phyloP scores from a whole-genome alignment of 2,329 filamentous ascomycete species.

The Trichophyton simii region DNA sequence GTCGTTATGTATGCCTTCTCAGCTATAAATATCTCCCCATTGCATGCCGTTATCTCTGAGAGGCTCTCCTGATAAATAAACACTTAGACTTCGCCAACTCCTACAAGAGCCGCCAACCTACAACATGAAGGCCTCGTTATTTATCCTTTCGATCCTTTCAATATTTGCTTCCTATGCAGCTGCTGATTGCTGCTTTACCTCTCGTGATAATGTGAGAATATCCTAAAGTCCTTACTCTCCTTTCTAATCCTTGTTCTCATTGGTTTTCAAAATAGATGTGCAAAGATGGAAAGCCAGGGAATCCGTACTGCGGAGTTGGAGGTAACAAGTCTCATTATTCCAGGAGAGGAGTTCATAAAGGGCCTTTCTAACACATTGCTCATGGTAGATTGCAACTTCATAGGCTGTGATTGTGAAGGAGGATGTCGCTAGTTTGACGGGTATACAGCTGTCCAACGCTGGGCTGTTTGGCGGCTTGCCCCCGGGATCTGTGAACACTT shows the following conservation, averaged over 20 bases:
- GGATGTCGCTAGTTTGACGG: neutral
- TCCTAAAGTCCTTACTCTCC: neutral
- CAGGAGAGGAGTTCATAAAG: neutral
- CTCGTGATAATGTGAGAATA: neutral
- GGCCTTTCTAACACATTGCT: neutral
- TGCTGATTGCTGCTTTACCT: neutral
- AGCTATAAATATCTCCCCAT: neutral
- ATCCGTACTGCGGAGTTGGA: neutral
- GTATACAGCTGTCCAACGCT: no score
- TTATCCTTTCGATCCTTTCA: neutral
- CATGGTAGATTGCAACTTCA: neutral
- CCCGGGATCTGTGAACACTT: no score
- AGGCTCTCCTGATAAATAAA: neutral
- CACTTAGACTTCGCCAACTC: neutral
- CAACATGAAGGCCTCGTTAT: neutral
- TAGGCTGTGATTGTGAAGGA: neutral
- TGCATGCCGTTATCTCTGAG: neutral
- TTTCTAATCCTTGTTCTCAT: neutral
- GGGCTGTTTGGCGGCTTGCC: no score
- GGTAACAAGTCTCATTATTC: neutral
- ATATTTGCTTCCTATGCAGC: neutral
- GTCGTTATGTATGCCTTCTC: neutral
- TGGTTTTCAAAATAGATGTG: neutral
- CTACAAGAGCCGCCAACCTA: neutral
- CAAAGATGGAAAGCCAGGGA: neutral